These are phyloP conservation scores for Blastobotrys malaysiensis DNA, from an alignment of 1,139 yeast genomes.

Conservation along the genomic window DNA sequence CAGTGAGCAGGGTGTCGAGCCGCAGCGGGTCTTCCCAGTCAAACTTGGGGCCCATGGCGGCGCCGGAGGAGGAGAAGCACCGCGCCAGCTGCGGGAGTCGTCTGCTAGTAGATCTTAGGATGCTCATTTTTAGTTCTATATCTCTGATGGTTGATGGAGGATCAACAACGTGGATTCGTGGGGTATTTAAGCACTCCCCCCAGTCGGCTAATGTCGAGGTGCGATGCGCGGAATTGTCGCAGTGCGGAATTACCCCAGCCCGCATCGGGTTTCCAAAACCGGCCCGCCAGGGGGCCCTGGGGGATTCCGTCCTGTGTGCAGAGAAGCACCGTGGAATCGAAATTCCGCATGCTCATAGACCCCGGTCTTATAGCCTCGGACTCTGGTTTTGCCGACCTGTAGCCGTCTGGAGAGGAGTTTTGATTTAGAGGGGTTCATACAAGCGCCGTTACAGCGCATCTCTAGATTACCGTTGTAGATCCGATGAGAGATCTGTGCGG, in stretches of 20 bases:
- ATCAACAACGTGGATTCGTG: background rate
- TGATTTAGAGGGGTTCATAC: too few species aligned
- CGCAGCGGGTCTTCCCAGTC: constrained; percentile 39
- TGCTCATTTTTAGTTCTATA: background rate
- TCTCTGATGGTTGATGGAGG: background rate
- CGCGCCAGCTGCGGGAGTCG: background rate
- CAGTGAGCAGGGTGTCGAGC: constrained; percentile 35
- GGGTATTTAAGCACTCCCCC: background rate
- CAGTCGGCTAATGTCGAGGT: background rate
- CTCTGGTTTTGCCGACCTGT: background rate
- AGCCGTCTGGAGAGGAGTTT: too few species aligned
- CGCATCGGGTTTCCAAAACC: background rate
- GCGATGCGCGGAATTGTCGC: background rate
- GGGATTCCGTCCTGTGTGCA: too few species aligned
- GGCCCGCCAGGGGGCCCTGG: too few species aligned
- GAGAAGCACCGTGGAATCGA: background rate
- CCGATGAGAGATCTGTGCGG: too few species aligned
- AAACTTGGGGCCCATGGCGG: constrained; percentile 18
- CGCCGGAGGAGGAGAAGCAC: background rate
- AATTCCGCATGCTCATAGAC: background rate
- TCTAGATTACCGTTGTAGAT: too few species aligned
- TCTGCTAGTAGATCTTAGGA: background rate
- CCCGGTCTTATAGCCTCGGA: background rate
- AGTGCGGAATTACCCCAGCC: background rate
- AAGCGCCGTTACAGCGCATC: too few species aligned